These are phyloP conservation scores for Amanita inopinata DNA, from an alignment of 768 basidiomycete species.

Conservation along the genomic window DNA sequence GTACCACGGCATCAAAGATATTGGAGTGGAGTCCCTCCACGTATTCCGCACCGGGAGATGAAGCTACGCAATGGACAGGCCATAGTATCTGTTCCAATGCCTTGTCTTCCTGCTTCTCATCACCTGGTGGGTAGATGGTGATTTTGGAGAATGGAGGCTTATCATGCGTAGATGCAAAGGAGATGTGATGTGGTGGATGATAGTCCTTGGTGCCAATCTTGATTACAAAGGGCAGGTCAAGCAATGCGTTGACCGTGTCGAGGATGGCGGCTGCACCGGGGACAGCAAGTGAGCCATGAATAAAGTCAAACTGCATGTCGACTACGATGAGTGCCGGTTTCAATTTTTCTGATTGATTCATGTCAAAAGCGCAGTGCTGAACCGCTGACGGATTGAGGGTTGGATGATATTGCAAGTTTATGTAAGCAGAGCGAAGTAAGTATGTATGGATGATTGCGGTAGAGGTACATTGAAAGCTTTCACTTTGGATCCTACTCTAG, in stretches of 20 bases:
- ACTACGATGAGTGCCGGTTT: conserved; percentile 56
- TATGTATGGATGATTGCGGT: too few relatives aligned
- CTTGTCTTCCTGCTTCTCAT: conserved; percentile 17
- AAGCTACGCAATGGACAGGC: conserved; percentile 73
- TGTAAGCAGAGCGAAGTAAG: too few relatives aligned
- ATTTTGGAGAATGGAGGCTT: conserved; percentile 31
- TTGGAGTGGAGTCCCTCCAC: conserved; percentile 39
- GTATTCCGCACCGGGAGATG: conserved; percentile 49
- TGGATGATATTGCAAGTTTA: too few relatives aligned
- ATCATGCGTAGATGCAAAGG: conserved; percentile 46
- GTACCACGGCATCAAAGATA: conserved; percentile 31
- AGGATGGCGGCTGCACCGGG: conserved; percentile 50
- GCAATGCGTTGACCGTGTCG: conserved; percentile 43
- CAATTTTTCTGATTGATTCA: conserved; percentile 15
- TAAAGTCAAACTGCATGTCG: conserved; percentile 82
- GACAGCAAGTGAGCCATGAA: conserved; percentile 66
- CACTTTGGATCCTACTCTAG: too few relatives aligned
- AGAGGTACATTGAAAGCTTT: too few relatives aligned
- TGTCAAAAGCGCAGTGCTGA: not conserved
- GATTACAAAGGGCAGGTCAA: conserved; percentile 42
- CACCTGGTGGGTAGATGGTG: conserved; percentile 30
- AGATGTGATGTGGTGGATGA: conserved; percentile 57
- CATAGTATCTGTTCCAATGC: conserved; percentile 52
- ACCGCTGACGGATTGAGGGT: too few relatives aligned
- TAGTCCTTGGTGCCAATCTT: conserved; percentile 49